phyloP scores from a whole-genome alignment of 2,329 filamentous ascomycete species.

The Monosporascus sp. region DNA sequence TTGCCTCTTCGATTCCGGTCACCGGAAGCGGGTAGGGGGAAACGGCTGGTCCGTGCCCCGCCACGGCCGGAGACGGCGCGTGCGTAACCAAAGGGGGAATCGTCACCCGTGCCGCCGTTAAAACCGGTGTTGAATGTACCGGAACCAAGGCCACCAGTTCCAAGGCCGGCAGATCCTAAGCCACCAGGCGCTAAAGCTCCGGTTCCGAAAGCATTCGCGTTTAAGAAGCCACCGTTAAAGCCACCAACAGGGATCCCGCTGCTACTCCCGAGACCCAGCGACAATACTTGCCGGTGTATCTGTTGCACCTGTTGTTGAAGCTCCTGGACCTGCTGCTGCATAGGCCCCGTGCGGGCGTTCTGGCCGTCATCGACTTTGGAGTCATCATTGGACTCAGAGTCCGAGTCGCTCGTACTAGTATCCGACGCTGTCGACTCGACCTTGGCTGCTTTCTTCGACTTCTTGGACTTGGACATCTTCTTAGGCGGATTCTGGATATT shows the following conservation, averaged over 20 bases:
- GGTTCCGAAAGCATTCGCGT: slow-evolving; percentile 1
- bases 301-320: slow-evolving; percentile 22
- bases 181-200: neutral
- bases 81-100: neutral
- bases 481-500: slow-evolving; percentile 5
- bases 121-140: neutral
- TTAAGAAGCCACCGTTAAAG: slow-evolving; percentile 1
- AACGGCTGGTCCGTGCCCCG: neutral
- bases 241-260: neutral
- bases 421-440: neutral
- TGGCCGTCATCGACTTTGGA: slow-evolving; percentile 11
- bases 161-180: neutral
- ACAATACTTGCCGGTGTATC: slow-evolving; percentile 10
- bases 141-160: neutral
- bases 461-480: slow-evolving; percentile 9
- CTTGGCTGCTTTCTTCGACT: slow-evolving; percentile 13
- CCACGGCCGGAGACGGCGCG: slow-evolving; percentile 1
- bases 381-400: slow-evolving; percentile 17
- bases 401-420: slow-evolving; percentile 16
- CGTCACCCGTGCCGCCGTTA: neutral
- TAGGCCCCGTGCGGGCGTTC: slow-evolving; percentile 4
- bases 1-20: neutral
- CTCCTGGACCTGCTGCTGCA: slow-evolving; percentile 15
- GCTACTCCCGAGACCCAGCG: slow-evolving; percentile 1
- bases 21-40: neutral